phyloP scores from a whole-genome alignment of 2,329 filamentous ascomycete genomes.

The Tricladium varicosporioides region DNA sequence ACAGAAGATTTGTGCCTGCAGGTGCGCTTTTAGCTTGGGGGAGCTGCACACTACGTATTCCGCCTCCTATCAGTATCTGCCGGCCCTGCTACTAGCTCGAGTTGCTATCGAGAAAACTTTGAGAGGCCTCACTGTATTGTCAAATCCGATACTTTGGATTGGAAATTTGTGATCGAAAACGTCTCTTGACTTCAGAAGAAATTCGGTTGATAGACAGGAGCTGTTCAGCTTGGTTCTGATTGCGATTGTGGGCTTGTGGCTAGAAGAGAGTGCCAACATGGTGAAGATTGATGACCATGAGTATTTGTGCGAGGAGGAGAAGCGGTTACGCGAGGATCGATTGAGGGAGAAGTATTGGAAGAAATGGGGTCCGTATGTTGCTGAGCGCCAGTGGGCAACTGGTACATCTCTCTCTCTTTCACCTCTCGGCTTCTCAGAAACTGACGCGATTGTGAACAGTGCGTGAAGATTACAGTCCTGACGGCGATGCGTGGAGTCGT shows the following conservation, averaged over 20 bases:
- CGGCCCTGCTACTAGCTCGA: no score
- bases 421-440: background rate
- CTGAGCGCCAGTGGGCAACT: conserved; percentile 94
- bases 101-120: no score
- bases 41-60: background rate
- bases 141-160: background rate
- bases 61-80: no score
- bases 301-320: conserved; percentile 86
- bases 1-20: background rate
- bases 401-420: conserved; percentile 47
- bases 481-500: conserved; percentile 96
- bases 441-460: conserved; percentile 48
- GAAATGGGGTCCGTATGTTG: conserved; percentile 93
- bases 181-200: no score
- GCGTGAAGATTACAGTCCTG: conserved; percentile 84
- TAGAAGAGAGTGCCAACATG: conserved; percentile 53
- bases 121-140: background rate
- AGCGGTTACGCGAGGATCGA: conserved; percentile 81
- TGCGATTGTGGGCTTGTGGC: background rate
- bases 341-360: conserved; percentile 92
- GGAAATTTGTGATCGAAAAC: no score
- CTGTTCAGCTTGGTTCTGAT: no score
- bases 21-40: background rate
- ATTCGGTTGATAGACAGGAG: no score
- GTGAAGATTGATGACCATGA: conserved; percentile 87